A percentile compares a stretch with the other conserved stretches of the same genome.
phyloP scores from a whole-genome alignment of 768 basidiomycete genomes.

The Podaxis pistillaris region DNA sequence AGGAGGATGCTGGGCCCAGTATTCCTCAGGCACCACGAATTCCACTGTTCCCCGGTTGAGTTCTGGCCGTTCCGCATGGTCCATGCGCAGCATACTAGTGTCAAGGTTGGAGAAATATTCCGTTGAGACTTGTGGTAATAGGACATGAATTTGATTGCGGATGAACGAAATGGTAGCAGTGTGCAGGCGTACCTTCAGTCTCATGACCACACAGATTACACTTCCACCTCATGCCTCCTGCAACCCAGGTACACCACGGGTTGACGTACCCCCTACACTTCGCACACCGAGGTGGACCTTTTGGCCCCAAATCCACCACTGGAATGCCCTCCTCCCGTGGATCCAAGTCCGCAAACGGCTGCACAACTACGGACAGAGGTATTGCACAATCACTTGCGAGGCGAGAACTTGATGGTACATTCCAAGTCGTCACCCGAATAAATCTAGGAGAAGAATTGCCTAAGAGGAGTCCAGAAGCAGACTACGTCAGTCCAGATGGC shows the following conservation, averaged over 20 bases:
- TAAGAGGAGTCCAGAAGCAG: slow-evolving; percentile 21
- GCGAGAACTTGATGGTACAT: slow-evolving; percentile 76
- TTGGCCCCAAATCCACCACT: slow-evolving; percentile 64
- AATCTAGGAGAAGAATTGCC: slow-evolving; percentile 92
- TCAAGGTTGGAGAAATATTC: slow-evolving; percentile 88
- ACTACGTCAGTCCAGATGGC: slow-evolving; percentile 7
- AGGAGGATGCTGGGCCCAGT: slow-evolving; percentile 79
- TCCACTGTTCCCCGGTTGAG: slow-evolving; percentile 90
- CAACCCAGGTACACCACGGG: slow-evolving; percentile 85
- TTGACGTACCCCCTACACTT: slow-evolving; percentile 90
- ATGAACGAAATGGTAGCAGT: slow-evolving; percentile 6
- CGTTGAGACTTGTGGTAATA: slow-evolving; percentile 51
- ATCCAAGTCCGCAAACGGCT: slow-evolving; percentile 87
- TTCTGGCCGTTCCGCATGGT: slow-evolving; percentile 82
- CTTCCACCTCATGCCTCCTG: slow-evolving; percentile 83
- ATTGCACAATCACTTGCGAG: slow-evolving; percentile 81
- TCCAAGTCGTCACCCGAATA: slow-evolving; percentile 87
- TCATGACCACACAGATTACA: slow-evolving; percentile 89
- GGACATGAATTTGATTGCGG: slow-evolving; percentile 4
- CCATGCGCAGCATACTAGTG: slow-evolving; percentile 71
- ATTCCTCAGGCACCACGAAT: slow-evolving; percentile 77
- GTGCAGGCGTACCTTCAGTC: slow-evolving; percentile 68
- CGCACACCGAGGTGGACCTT: slow-evolving; percentile 82
- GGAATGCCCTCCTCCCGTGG: slow-evolving; percentile 79
- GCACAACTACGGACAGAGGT: slow-evolving; percentile 81